Percentiles rank a stretch among this genome's conserved stretches.
phyloP scores from a whole-genome alignment of 164 flowering plant genomes.

The Sextonia rubra region DNA sequence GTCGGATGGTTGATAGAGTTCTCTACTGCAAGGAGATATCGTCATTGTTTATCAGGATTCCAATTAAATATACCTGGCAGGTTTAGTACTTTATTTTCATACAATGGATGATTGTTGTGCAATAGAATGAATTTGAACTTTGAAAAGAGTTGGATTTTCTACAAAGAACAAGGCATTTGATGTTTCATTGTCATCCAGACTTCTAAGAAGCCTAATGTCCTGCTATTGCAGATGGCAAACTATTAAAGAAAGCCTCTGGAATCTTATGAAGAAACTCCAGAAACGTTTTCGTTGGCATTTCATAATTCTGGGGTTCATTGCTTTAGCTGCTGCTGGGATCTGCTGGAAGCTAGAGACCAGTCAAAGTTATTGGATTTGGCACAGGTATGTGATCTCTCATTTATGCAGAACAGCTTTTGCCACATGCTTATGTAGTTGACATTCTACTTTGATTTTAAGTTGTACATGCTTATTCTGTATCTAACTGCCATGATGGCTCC shows the following conservation, averaged over 20 bases:
- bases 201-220: not conserved
- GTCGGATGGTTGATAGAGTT: constrained; percentile 72
- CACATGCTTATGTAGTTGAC: not conserved
- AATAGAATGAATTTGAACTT: not conserved
- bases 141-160: not conserved
- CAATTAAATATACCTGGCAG: constrained; percentile 33
- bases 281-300: constrained; percentile 73
- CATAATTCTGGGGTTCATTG: constrained; percentile 49
- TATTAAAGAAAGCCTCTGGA: constrained; percentile 36
- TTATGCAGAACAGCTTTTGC: not conserved
- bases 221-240: constrained; percentile 42
- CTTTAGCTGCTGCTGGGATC: constrained; percentile 64
- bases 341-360: constrained; percentile 75
- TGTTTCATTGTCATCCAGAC: not conserved
- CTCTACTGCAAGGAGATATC: constrained; percentile 35
- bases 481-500: not conserved
- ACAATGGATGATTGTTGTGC: not conserved
- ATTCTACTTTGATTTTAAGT: not conserved
- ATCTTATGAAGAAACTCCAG: constrained; percentile 42
- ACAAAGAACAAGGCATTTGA: not conserved
- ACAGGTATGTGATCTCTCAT: constrained; percentile 51
- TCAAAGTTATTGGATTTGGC: constrained; percentile 94
- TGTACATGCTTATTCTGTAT: not conserved
- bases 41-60: constrained; percentile 31
- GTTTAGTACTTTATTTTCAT: constrained; percentile 23